A percentile compares a stretch with the other conserved stretches of the same genome.
Evolutionary conservation across 2,329 filamentous ascomycete species (phyloP).

Genomic region (Sclerotinia minor): DNA sequence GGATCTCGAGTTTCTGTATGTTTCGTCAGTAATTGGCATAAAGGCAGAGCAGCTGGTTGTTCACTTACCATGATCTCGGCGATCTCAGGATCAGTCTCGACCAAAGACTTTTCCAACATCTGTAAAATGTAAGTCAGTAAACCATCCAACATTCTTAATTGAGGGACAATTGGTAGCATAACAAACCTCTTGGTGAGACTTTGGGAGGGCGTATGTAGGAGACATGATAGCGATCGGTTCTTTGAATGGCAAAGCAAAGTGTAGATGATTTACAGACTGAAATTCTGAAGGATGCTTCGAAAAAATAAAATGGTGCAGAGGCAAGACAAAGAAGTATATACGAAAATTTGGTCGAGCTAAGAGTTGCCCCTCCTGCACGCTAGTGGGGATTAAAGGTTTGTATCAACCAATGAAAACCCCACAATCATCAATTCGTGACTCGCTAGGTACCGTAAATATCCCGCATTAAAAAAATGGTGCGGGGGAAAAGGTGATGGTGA

Average conservation of each 20-base stretch:
- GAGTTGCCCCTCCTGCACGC: conserved; percentile 14
- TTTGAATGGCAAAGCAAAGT: neutral
- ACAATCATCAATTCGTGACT: neutral
- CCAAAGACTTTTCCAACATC: conserved; percentile 94
- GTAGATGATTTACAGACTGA: conserved; percentile 7
- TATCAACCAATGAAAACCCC: conserved; percentile 15
- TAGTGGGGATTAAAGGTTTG: neutral
- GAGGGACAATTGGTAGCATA: neutral
- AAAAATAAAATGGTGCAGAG: conserved; percentile 9
- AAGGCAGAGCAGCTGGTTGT: neutral
- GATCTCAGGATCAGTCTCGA: conserved; percentile 91
- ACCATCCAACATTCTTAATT: neutral
- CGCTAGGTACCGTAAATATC: conserved; percentile 12
- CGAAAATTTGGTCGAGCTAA: conserved; percentile 20
- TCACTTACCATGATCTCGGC: conserved; percentile 87
- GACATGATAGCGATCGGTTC: conserved; percentile 33
- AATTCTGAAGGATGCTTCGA: neutral
- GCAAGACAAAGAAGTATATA: conserved; percentile 17
- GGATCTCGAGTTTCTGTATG: conserved; percentile 78
- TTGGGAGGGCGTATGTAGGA: conserved; percentile 59
- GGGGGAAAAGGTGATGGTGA: conserved; percentile 1
- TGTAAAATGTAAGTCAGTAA: conserved; percentile 45
- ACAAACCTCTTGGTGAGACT: conserved; percentile 65
- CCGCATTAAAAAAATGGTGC: conserved; percentile 10
- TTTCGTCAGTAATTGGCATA: conserved; percentile 26